Conservation (phyloP, 2,329 filamentous ascomycete species). For the Claviceps sp. region DNA sequence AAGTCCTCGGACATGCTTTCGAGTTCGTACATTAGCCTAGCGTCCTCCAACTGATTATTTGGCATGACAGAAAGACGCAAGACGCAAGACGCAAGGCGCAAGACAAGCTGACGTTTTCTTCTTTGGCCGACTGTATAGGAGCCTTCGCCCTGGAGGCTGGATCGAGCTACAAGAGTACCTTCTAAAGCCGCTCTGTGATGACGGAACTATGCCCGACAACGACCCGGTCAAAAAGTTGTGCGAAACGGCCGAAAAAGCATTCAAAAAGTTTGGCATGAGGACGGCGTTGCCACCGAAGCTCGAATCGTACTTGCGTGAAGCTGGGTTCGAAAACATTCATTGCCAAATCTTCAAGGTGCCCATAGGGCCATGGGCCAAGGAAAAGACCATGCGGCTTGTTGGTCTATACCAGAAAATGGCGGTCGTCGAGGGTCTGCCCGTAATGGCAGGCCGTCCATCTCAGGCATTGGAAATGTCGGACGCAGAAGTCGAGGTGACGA, state of each 20-base stretch:
- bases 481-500: constrained; percentile 16
- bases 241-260: constrained; percentile 7
- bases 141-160: constrained; percentile 28
- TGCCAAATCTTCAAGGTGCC: constrained; percentile 25
- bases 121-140: too few species aligned
- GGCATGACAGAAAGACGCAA: too few species aligned
- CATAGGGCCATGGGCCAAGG: constrained; percentile 22
- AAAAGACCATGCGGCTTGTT: constrained; percentile 20
- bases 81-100: too few species aligned
- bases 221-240: constrained; percentile 7
- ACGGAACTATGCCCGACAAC: constrained; percentile 15
- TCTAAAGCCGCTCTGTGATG: constrained; percentile 21
- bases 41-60: too few species aligned
- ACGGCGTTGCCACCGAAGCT: constrained; percentile 9
- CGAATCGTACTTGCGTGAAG: constrained; percentile 6
- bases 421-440: too few species aligned
- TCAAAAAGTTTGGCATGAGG: constrained; percentile 9
- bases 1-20: constrained; percentile 9
- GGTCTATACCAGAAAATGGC: constrained; percentile 26
- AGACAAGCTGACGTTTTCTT: too few species aligned
- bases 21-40: constrained; percentile 7
- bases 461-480: constrained; percentile 16
- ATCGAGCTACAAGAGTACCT: constrained; percentile 31
- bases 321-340: constrained; percentile 12
- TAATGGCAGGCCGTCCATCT: too few species aligned